phyloP scores from a whole-genome alignment of 2,329 filamentous ascomycete genomes.

The Trichophyton rubrum region DNA sequence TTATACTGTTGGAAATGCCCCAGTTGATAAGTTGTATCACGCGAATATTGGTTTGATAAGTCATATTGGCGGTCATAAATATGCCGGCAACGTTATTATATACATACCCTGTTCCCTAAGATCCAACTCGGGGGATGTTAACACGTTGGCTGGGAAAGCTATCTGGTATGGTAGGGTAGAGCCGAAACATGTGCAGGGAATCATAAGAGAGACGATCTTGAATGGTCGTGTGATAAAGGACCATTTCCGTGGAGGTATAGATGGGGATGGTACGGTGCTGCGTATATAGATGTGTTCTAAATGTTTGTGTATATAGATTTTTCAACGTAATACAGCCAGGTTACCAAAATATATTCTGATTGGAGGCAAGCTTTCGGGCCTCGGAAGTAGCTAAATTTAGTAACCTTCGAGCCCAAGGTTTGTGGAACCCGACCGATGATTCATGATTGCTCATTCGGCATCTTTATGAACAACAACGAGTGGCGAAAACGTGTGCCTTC shows the following conservation, averaged over 20 bases:
- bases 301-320: background rate
- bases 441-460: background rate
- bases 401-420: background rate
- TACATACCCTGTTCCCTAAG: conserved; percentile 44
- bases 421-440: background rate
- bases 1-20: conserved; percentile 15
- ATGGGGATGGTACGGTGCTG: conserved; percentile 57
- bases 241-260: conserved; percentile 78
- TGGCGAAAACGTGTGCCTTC: background rate
- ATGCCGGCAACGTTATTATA: conserved; percentile 82
- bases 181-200: conserved; percentile 79
- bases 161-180: conserved; percentile 79
- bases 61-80: conserved; percentile 91
- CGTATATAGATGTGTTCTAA: conserved; percentile 34
- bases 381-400: background rate
- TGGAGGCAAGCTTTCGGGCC: background rate
- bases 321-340: background rate
- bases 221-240: conserved; percentile 74
- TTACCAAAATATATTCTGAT: background rate
- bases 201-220: conserved; percentile 74
- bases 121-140: background rate
- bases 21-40: conserved; percentile 21
- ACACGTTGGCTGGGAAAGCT: conserved; percentile 28
- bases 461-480: background rate
- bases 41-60: conserved; percentile 45